Evolutionary conservation across 768 basidiomycete genomes (phyloP), one percentile per base, ranked within the genome.

Genomic region (Leucosporidium yakuticum): DNA sequence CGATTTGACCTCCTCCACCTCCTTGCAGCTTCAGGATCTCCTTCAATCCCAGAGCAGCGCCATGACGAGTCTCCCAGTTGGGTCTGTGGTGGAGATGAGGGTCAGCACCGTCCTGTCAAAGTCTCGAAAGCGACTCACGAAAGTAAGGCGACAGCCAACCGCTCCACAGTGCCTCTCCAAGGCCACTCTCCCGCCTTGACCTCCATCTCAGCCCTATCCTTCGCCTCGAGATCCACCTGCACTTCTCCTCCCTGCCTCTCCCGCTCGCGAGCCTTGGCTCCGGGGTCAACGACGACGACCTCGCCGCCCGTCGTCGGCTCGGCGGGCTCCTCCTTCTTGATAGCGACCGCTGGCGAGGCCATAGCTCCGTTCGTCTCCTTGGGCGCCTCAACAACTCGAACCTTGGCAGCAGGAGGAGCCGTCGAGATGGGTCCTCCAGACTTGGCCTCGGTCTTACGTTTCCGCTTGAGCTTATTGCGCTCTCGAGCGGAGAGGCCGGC

Each of bases 51-150:
- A 96, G 85, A 0, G 92, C 89, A 21, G 93, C 88, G 47, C 96
- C 96, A 75, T 99, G 96, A 60, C 96, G 84, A 20, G 88, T 85
- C 78, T 98, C 93, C 96, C 96, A 98, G 4, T 86, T 83, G 5
- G 87, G 83, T 74, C 88, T 70, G n/a, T 91, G 88, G 12, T 97
- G 79, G 74, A 90, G n/a, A 44, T 44, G 39, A 44, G 8, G 39
- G 39, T 44, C 14, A 44, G 39, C 39, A 2, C 14, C 11, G 39
- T 2, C 14, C 3, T 44, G 17, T 15, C 39, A 15, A 9, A 8
- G 39, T 2, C 39, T 2, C 3, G 14, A 15, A 44, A 9, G 39
- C 11, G 92, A 82, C 69, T 86, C 85, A 19, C 87, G 85, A 17
- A 91, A 83, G 23, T 88, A 89, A 73, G 19, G 65, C 77, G 75